phyloP scores from a whole-genome alignment of 176 grass and related monocot genomes.

The Oryza meridionalis region DNA sequence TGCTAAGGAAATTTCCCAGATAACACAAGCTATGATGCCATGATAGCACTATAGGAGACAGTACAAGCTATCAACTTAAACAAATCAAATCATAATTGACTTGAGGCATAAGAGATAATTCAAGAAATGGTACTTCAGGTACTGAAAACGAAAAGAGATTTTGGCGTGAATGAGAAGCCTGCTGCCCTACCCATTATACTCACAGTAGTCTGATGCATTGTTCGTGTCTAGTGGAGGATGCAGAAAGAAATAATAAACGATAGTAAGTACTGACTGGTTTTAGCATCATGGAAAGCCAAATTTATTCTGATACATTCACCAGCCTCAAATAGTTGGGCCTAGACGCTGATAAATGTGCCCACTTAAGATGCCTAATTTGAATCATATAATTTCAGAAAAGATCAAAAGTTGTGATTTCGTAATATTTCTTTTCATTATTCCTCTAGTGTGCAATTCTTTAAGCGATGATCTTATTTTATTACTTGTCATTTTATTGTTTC shows the following conservation, averaged over 20 bases:
- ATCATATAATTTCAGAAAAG: neutral
- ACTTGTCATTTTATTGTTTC: neutral
- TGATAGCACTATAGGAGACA: neutral
- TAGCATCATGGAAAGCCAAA: neutral
- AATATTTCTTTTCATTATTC: constrained; percentile 8
- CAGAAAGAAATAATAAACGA: neutral
- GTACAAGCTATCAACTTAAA: neutral
- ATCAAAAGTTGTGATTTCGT: neutral
- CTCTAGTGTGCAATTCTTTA: neutral
- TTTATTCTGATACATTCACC: neutral
- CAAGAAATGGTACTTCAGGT: neutral
- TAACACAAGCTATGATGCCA: neutral
- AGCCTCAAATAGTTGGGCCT: neutral
- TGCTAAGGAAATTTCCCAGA: neutral
- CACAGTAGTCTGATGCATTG: neutral
- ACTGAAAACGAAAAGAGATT: neutral
- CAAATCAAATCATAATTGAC: neutral
- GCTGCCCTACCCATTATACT: neutral
- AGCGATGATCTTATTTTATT: neutral
- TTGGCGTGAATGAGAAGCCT: neutral
- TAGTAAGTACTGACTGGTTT: neutral
- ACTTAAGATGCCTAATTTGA: neutral
- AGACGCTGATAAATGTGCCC: neutral
- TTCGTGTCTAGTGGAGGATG: neutral
- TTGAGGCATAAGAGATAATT: neutral